Conservation (phyloP, 306 rosid species). For the Casuarina equisetifolia region DNA sequence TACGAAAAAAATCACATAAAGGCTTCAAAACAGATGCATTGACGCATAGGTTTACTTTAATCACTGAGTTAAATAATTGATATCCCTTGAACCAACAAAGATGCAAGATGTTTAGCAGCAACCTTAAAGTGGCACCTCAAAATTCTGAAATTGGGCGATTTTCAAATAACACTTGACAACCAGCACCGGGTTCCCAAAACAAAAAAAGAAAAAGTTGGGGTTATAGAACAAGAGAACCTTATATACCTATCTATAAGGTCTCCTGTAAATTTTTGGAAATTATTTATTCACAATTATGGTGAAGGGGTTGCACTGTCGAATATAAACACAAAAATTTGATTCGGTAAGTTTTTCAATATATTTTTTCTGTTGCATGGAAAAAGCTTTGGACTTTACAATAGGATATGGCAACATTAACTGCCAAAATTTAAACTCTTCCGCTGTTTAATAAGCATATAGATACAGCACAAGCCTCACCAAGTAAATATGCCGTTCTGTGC, state of each 20-base stretch:
- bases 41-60: constrained; percentile 3
- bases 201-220: not conserved
- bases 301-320: not conserved
- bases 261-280: not conserved
- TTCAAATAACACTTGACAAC: not conserved
- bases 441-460: not conserved
- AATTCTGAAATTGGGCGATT: not conserved
- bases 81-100: not conserved
- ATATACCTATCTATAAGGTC: not conserved
- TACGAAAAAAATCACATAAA: constrained; percentile 34
- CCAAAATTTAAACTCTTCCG: not conserved
- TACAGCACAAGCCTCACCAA: not conserved
- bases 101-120: not conserved
- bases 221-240: not conserved
- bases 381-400: not conserved
- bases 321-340: not conserved
- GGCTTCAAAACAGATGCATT: constrained; percentile 1
- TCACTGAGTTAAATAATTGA: not conserved
- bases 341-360: not conserved
- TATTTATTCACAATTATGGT: not conserved
- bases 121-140: not conserved
- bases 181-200: not conserved
- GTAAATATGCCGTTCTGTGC: not conserved
- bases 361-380: not conserved
- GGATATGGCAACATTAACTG: not conserved